Evolutionary conservation across 176 grass and related monocot species (phyloP).

Genomic region (Thalia dealbata): DNA sequence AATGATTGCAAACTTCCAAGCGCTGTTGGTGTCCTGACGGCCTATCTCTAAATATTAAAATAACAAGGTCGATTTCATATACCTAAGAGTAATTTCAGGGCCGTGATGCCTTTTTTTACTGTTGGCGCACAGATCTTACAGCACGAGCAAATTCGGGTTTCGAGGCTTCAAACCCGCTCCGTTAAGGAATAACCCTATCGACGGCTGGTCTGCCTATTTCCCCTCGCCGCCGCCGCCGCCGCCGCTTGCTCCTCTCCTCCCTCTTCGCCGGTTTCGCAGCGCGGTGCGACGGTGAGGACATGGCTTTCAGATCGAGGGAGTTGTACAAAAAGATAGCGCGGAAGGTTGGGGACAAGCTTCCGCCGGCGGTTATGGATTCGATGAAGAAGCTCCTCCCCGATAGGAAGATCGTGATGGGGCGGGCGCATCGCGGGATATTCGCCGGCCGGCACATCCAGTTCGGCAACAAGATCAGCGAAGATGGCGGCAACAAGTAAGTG

Average conservation of each 20-base stretch:
- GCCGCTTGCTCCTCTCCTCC: neutral
- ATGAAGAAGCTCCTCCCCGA: conserved; percentile 60
- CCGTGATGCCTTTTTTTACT: too few relatives aligned
- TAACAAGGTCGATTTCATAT: too few relatives aligned
- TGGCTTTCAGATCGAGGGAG: conserved; percentile 73
- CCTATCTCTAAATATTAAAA: too few relatives aligned
- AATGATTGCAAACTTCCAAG: neutral
- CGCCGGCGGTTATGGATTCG: conserved; percentile 54
- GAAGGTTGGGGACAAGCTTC: conserved; percentile 39
- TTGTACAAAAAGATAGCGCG: conserved; percentile 80
- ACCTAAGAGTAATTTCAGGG: too few relatives aligned
- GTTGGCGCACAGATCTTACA: too few relatives aligned
- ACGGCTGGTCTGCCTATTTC: too few relatives aligned
- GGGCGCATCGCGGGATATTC: conserved; percentile 90
- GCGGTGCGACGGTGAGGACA: neutral
- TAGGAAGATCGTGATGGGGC: conserved; percentile 68
- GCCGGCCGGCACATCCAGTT: conserved; percentile 84
- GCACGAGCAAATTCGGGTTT: too few relatives aligned
- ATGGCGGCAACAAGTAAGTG: conserved; percentile 92
- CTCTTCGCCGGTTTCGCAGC: neutral
- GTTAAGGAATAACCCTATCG: too few relatives aligned
- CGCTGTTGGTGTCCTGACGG: neutral
- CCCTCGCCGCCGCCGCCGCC: too few relatives aligned
- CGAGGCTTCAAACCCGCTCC: too few relatives aligned
- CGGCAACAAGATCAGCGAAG: conserved; percentile 89